Evolutionary conservation across 2,329 filamentous ascomycete genomes (phyloP), one percentile per base, ranked within the genome.

Genomic region (Aspergillus ruber): DNA sequence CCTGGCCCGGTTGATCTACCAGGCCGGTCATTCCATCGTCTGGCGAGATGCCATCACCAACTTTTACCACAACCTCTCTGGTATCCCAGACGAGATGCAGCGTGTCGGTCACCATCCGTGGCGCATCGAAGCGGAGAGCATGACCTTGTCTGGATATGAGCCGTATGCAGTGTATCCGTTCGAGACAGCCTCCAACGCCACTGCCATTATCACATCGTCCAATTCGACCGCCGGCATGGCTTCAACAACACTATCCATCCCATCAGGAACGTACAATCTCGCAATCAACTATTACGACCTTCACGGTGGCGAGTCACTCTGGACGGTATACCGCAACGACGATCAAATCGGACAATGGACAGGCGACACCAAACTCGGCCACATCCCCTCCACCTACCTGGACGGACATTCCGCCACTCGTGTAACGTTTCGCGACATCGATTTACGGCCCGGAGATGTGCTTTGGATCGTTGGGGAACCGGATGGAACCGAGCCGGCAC

Each of bases 11-110:
- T 75, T 85, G 9, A 68, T 67, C 1, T 88, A 81, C 61, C 84
- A 87, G 63, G 81, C 84, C 0, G 84, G 84, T 0, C 85, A 88
- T 64, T 74, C 82, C 0, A 73, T 88, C 15, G 80, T 86, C 13
- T 88, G 85, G 84, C 75, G 84, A 12, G 84, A 87, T 57, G 74
- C 80, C 1, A 80, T 88, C 66, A 79, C 70, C 56, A 70, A 80
- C 47, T 87, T 84, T 66, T 87, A 85, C 65, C 57, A 72, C 59
- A 82, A 80, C 59, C 64, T 80, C 33, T 83, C 81, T 0, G 71
- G 75, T 2, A 85, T 88, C 39, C 61, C 77, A 0, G 84, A 88
- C 53, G 68, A 74, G 17, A 55, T 55, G 0, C 70, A 70, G 2
- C 75, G 84, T 8, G 83, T 86, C 0, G 74, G 77, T 1, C 71